phyloP scores from a whole-genome alignment of 305 asterid species.

The Fraxinus latifolia region DNA sequence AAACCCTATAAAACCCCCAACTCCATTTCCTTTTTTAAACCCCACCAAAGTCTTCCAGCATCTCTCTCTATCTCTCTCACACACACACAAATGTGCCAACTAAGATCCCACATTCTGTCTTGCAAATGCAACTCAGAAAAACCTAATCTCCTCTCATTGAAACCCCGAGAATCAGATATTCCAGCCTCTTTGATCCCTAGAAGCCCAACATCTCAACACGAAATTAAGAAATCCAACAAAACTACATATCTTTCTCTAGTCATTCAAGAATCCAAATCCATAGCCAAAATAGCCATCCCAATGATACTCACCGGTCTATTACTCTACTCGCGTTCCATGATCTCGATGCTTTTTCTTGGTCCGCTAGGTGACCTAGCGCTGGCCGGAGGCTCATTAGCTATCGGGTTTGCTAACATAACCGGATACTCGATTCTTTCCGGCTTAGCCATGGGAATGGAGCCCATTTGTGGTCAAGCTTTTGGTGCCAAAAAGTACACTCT shows the following conservation, averaged over 20 bases:
- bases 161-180: constrained; percentile 16
- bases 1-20: constrained; percentile 12
- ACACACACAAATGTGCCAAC: constrained; percentile 36
- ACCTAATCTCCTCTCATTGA: background rate
- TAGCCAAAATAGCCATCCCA: constrained; percentile 47
- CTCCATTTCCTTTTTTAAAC: background rate
- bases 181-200: constrained; percentile 30
- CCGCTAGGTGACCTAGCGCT: constrained; percentile 46
- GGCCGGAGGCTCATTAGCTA: constrained; percentile 61
- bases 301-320: constrained; percentile 53
- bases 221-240: constrained; percentile 13
- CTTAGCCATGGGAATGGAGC: constrained; percentile 64
- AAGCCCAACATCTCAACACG: constrained; percentile 24
- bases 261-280: constrained; percentile 34
- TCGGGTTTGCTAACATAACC: constrained; percentile 59
- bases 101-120: background rate
- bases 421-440: constrained; percentile 62
- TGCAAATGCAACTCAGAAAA: background rate
- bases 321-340: constrained; percentile 58
- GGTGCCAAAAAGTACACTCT: constrained; percentile 47
- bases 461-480: constrained; percentile 59
- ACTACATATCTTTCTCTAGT: constrained; percentile 18
- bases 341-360: constrained; percentile 64
- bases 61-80: constrained; percentile 8
- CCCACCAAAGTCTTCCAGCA: background rate